Conservation (phyloP, 139 green algal genomes). For the Medakamo hakoo region DNA sequence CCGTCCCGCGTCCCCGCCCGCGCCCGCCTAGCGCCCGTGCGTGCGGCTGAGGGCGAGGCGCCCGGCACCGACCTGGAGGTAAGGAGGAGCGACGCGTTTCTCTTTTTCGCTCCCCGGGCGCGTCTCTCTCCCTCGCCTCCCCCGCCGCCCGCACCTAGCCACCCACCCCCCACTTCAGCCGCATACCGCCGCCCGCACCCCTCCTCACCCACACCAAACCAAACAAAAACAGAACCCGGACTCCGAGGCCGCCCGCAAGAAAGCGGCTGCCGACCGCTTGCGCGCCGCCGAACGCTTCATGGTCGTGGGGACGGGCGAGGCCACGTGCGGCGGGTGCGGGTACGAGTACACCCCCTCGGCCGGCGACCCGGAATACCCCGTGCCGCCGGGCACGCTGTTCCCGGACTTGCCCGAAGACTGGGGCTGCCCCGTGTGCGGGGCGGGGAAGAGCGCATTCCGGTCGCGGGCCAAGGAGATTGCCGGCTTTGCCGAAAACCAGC, state of each 20-base stretch:
- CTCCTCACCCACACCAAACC: background rate
- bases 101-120: background rate
- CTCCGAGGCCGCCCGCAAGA: conserved; percentile 35
- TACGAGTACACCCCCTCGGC: conserved; percentile 65
- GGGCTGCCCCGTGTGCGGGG: conserved; percentile 77
- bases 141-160: too few relatives aligned
- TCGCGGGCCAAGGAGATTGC: conserved; percentile 52
- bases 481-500: conserved; percentile 89
- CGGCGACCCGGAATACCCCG: conserved; percentile 78
- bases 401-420: conserved; percentile 76
- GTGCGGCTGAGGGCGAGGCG: conserved; percentile 1
- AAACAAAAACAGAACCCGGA: conserved; percentile 19
- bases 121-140: too few relatives aligned
- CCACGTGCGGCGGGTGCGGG: conserved; percentile 53
- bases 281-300: conserved; percentile 81
- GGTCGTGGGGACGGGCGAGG: conserved; percentile 56
- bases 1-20: too few relatives aligned
- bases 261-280: conserved; percentile 48
- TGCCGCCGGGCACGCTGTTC: conserved; percentile 55
- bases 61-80: conserved; percentile 1
- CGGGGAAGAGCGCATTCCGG: conserved; percentile 57
- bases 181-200: background rate
- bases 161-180: background rate
- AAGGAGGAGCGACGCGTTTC: background rate
- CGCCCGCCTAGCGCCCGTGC: background rate